These are phyloP conservation scores for Pyrenochaeta sp. DNA, from an alignment of 2,329 filamentous ascomycete genomes.

Conservation along the genomic window DNA sequence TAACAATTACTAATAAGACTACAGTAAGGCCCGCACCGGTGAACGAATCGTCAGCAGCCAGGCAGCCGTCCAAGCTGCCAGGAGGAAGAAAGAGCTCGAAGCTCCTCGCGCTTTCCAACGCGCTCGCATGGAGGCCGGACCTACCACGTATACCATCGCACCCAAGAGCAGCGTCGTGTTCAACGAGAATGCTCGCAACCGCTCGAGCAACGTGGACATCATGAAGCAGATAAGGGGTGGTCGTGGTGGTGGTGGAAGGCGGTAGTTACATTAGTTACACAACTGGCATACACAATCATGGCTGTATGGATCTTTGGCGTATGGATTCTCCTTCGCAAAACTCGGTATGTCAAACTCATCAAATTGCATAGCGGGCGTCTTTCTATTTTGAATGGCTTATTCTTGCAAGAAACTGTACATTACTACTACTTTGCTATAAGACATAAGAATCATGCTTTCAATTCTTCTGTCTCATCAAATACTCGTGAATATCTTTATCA, in stretches of 20 bases:
- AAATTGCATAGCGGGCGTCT: background rate
- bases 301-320: background rate
- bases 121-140: conserved; percentile 66
- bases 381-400: background rate
- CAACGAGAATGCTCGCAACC: conserved; percentile 39
- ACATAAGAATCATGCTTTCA: too few relatives aligned
- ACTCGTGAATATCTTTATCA: too few relatives aligned
- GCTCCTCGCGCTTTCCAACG: conserved; percentile 64
- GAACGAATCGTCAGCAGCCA: conserved; percentile 41
- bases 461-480: too few relatives aligned
- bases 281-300: background rate
- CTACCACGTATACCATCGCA: conserved; percentile 69
- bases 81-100: conserved; percentile 60
- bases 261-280: conserved; percentile 8
- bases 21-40: conserved; percentile 22
- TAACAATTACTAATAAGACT: conserved; percentile 22
- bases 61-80: conserved; percentile 39
- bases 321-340: background rate
- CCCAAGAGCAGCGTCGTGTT: conserved; percentile 63
- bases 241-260: conserved; percentile 32
- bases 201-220: conserved; percentile 40
- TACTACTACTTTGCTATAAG: background rate
- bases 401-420: background rate
- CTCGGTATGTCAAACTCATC: background rate
- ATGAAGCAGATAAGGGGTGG: conserved; percentile 41